These are phyloP conservation scores for Globisporangium middletonii DNA, from an alignment of 352 stramenopile species.

Conservation along the genomic window DNA sequence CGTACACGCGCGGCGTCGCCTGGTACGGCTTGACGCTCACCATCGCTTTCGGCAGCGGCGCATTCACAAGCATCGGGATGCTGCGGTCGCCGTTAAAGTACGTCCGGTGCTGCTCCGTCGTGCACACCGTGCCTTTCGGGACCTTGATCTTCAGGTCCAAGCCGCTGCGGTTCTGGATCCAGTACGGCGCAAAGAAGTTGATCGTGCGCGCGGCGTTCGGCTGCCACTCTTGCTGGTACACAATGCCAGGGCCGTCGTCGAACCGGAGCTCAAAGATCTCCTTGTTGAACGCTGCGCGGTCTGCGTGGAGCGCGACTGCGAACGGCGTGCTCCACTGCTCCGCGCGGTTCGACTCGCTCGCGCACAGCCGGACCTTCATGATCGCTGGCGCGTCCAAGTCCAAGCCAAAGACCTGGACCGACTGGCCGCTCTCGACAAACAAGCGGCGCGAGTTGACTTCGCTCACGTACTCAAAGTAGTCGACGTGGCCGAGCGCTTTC, in stretches of 20 bases:
- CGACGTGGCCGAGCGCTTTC: slow-evolving; percentile 37
- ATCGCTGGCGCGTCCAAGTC: slow-evolving; percentile 59
- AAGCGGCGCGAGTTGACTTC: slow-evolving; percentile 74
- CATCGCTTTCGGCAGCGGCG: slow-evolving; percentile 54
- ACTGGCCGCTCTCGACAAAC: slow-evolving; percentile 75
- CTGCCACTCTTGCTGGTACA: slow-evolving; percentile 69
- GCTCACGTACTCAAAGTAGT: slow-evolving; percentile 73
- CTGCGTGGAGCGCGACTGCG: slow-evolving; percentile 43
- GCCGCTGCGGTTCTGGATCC: slow-evolving; percentile 82
- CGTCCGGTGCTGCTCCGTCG: slow-evolving; percentile 56
- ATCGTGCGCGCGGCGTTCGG: slow-evolving; percentile 46
- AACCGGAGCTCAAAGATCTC: slow-evolving; percentile 61
- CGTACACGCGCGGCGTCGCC: slow-evolving; percentile 50
- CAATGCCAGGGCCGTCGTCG: slow-evolving; percentile 49
- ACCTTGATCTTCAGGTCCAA: slow-evolving; percentile 70
- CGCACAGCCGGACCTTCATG: slow-evolving; percentile 74
- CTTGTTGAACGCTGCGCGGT: slow-evolving; percentile 40
- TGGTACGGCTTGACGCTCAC: slow-evolving; percentile 64
- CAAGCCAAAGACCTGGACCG: slow-evolving; percentile 76
- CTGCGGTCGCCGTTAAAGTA: slow-evolving; percentile 64
- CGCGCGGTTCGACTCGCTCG: slow-evolving; percentile 38
- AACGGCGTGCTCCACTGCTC: slow-evolving; percentile 59
- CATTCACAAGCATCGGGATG: slow-evolving; percentile 61
- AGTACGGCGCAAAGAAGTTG: slow-evolving; percentile 72
- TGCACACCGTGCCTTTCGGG: slow-evolving; percentile 44